These are phyloP conservation scores for Penicillium steckii DNA, from an alignment of 495 filamentous ascomycete genomes.

Conservation along the genomic window DNA sequence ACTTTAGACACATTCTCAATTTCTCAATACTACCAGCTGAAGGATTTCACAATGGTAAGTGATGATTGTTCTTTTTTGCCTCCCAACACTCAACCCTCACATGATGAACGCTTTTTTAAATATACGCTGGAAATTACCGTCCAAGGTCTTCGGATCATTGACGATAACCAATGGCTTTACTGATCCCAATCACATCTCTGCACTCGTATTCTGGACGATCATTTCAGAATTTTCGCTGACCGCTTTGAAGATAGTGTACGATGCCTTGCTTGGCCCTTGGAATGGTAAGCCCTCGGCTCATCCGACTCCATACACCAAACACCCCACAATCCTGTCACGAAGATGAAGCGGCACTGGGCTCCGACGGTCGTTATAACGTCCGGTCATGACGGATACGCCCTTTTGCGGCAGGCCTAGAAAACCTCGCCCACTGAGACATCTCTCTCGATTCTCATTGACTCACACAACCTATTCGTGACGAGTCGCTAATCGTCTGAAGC, in stretches of 20 bases:
- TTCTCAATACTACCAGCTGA: background rate
- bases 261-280: background rate
- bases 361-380: conserved; percentile 64
- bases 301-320: background rate
- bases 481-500: conserved; percentile 33
- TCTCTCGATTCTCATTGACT: conserved; percentile 18
- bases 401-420: conserved; percentile 99
- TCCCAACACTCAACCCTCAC: conserved; percentile 7
- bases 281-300: conserved; percentile 32
- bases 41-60: conserved; percentile 28
- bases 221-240: conserved; percentile 24
- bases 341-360: conserved; percentile 99
- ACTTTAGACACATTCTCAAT: conserved; percentile 7
- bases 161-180: conserved; percentile 88
- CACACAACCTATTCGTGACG: conserved; percentile 18
- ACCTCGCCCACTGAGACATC: conserved; percentile 95
- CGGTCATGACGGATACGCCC: conserved; percentile 82
- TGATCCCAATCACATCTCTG: conserved; percentile 49
- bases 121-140: conserved; percentile 99
- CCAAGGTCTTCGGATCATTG: conserved; percentile 76
- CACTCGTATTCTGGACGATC: conserved; percentile 8
- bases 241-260: conserved; percentile 19
- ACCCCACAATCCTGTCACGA: conserved; percentile 35
- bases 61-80: background rate
- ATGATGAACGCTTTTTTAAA: conserved; percentile 72